Evolutionary conservation across 352 stramenopile genomes (phyloP).

Genomic region (Globisporangium lucens): DNA sequence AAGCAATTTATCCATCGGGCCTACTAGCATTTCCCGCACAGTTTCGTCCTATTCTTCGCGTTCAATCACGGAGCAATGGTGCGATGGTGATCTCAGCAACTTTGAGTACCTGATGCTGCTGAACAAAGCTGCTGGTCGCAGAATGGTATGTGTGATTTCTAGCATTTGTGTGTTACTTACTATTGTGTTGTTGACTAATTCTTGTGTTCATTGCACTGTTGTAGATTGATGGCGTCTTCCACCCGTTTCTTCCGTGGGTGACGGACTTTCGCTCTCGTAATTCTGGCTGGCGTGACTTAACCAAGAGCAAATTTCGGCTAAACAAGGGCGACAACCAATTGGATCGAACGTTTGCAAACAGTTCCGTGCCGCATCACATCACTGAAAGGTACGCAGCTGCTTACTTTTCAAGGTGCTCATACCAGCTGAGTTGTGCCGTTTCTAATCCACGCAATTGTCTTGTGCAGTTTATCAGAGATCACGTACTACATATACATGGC

Average conservation of each 20-base stretch:
- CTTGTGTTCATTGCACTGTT: background rate
- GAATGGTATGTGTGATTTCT: constrained; percentile 38
- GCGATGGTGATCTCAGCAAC: constrained; percentile 85
- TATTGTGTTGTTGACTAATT: background rate
- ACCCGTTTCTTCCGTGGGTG: constrained; percentile 96
- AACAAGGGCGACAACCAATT: constrained; percentile 94
- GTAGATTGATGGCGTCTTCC: constrained; percentile 74
- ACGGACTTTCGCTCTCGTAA: constrained; percentile 79
- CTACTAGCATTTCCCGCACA: constrained; percentile 8
- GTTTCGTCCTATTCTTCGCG: constrained; percentile 21
- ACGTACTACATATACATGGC: constrained; percentile 96
- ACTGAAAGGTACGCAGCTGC: constrained; percentile 74
- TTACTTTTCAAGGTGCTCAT: background rate
- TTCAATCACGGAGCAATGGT: constrained; percentile 88
- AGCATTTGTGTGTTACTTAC: background rate
- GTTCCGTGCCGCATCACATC: constrained; percentile 90
- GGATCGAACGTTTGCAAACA: constrained; percentile 88
- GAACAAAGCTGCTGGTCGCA: constrained; percentile 88
- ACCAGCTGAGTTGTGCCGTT: background rate
- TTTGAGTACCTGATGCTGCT: constrained; percentile 93
- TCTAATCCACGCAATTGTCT: background rate
- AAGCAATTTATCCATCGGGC: background rate
- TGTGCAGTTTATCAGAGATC: constrained; percentile 86
- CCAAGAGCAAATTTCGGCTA: constrained; percentile 93
- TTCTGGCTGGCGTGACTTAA: constrained; percentile 85